Evolutionary conservation across 495 filamentous ascomycete species (phyloP), one percentile per base, ranked within the genome.

Genomic region (Hypoxylon cercidicola): DNA sequence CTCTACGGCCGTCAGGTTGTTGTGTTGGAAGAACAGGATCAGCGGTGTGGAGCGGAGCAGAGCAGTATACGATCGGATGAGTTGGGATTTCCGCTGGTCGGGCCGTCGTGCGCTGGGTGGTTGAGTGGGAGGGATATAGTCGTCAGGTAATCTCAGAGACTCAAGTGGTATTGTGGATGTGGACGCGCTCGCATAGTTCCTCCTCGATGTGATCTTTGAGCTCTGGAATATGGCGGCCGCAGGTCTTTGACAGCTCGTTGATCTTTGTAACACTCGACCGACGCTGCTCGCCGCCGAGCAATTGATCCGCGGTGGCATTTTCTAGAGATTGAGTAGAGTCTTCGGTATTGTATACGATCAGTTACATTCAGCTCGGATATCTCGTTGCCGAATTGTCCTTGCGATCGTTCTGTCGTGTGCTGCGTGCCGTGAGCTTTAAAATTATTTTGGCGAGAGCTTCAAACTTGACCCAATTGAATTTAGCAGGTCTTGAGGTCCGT

Each of bases 21-120:
- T 97, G 84, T 98, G 95, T 78, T 98, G 94, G 83, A 99, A 94
- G 69, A 98, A 81, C 59, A 99, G 85, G 71, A 97, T 89, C 20
- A 98, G 78, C 44, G 95, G 93, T 15, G 91, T 88, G 35, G 93
- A 93, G 41, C 91, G 92, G 61, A 99, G 87, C 60, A 97, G 83
- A 7, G 96, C 96, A 58, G 93, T 94, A 80, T 99, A 99, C 75
- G 90, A 86, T 47, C 95, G 88, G 65, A 96, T 89, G 43, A 99
- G 88, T 75, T 98, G 94, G n/a, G 94, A 89, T 80, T 97, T 96
- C 63, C 95, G 91, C 72, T 88, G 85, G 66, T 96, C 89, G 37
- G 94, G 86, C 28, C 88, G 89, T 67, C 92, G 89, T 75, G 95
- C 88, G 30, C 92, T 97, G 9, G 93, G 93, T 1, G 93, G 93